Evolutionary conservation across 2,329 filamentous ascomycete genomes (phyloP).

Genomic region (Xylariaceae sp.): DNA sequence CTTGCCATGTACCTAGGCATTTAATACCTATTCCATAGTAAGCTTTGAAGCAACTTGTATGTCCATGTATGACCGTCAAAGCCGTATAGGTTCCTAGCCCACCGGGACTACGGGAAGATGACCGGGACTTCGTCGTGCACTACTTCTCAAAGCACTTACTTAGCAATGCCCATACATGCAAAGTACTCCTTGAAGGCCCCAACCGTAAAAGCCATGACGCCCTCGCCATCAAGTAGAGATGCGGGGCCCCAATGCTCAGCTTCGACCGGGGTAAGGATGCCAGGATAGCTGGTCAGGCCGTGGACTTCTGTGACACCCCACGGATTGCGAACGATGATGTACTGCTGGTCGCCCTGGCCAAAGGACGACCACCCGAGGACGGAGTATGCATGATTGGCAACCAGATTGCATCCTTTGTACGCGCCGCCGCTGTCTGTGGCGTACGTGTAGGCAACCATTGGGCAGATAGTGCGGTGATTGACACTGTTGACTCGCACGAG

Average conservation of each 20-base stretch:
- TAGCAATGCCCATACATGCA: conserved; percentile 30
- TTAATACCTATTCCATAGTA: neutral
- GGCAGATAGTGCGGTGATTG: conserved; percentile 41
- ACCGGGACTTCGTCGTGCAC: neutral
- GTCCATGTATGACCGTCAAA: neutral
- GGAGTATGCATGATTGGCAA: conserved; percentile 43
- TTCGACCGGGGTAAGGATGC: conserved; percentile 36
- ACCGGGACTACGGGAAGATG: neutral
- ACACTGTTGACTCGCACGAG: conserved; percentile 37
- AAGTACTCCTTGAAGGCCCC: conserved; percentile 37
- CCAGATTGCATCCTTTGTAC: conserved; percentile 39
- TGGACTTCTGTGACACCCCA: conserved; percentile 41
- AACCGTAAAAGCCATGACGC: conserved; percentile 35
- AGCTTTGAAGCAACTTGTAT: neutral
- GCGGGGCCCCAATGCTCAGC: conserved; percentile 36
- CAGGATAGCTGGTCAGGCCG: conserved; percentile 37
- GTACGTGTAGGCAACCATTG: conserved; percentile 39
- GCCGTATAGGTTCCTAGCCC: neutral
- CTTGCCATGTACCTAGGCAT: neutral
- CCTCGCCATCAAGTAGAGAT: conserved; percentile 34
- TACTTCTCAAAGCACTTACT: conserved; percentile 12
- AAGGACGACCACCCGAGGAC: conserved; percentile 36
- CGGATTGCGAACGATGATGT: conserved; percentile 41
- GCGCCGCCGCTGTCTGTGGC: conserved; percentile 31
- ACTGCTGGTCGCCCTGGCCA: conserved; percentile 35